Percentiles rank a stretch among this genome's conserved stretches.
Evolutionary conservation across 1,284 basidiomycete species (phyloP).

Genomic region (Anthracocystis setariae): DNA sequence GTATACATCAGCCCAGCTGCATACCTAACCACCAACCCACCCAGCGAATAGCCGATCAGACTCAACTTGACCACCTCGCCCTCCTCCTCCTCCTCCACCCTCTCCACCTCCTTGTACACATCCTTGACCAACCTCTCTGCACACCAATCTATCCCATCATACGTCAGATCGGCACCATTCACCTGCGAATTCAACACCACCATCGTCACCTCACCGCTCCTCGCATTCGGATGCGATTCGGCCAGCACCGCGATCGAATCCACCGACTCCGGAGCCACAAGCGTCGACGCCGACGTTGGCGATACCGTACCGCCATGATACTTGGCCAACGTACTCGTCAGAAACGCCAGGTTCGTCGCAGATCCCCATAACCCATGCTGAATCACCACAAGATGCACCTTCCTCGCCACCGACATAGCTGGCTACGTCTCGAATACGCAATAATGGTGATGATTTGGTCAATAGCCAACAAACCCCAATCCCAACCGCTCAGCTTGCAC

Average conservation of each 20-base stretch:
- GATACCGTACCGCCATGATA: slow-evolving; percentile 27
- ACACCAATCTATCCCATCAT: slow-evolving; percentile 80
- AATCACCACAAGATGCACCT: slow-evolving; percentile 75
- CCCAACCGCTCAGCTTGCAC: too few species aligned
- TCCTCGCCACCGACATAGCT: slow-evolving; percentile 14
- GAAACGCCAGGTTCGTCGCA: slow-evolving; percentile 72
- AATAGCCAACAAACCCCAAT: too few species aligned
- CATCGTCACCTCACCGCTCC: slow-evolving; percentile 59
- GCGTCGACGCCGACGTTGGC: slow-evolving; percentile 6
- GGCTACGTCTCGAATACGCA: too few species aligned
- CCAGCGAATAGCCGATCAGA: slow-evolving; percentile 75
- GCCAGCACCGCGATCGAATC: slow-evolving; percentile 16
- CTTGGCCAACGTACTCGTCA: slow-evolving; percentile 70
- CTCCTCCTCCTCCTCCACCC: slow-evolving; percentile 30
- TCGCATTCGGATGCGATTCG: slow-evolving; percentile 17
- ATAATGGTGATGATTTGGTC: too few species aligned
- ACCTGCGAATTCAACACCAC: slow-evolving; percentile 72
- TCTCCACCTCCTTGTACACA: slow-evolving; percentile 60
- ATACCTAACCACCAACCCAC: slow-evolving; percentile 82
- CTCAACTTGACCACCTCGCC: slow-evolving; percentile 30
- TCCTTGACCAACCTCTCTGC: slow-evolving; percentile 78
- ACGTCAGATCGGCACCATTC: slow-evolving; percentile 75
- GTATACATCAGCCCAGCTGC: slow-evolving; percentile 78
- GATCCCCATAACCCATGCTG: slow-evolving; percentile 88
- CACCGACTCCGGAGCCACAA: slow-evolving; percentile 19